A percentile compares a stretch with the other conserved stretches of the same genome.
These are phyloP conservation scores for Microbotryum intermedium DNA, from an alignment of 1,284 basidiomycete genomes.

Conservation along the genomic window DNA sequence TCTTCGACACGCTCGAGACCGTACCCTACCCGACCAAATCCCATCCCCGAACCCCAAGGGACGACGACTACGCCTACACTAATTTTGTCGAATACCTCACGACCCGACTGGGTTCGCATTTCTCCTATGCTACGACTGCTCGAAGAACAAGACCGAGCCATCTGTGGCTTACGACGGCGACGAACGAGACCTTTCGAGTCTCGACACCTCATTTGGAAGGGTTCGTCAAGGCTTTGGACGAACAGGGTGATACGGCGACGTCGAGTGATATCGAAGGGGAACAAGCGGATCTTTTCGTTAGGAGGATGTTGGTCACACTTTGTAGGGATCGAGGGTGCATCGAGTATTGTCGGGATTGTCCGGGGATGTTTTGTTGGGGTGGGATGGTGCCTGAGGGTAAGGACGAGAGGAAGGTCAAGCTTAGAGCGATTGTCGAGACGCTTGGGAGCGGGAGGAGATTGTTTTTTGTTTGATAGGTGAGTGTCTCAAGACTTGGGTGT, in stretches of 20 bases:
- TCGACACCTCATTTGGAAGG: conserved; percentile 4
- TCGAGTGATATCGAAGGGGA: too few relatives aligned
- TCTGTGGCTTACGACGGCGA: conserved; percentile 18
- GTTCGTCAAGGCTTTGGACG: conserved; percentile 1
- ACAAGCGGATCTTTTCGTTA: too few relatives aligned
- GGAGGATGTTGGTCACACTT: conserved; percentile 6
- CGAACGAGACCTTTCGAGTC: conserved; percentile 1
- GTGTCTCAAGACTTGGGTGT: too few relatives aligned
- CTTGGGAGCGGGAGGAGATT: conserved; percentile 15
- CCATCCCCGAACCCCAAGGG: conserved; percentile 9
- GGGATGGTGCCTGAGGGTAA: conserved; percentile 3
- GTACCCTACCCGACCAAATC: conserved; percentile 6
- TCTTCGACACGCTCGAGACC: conserved; percentile 12
- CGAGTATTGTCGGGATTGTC: conserved; percentile 6
- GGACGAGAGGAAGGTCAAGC: conserved; percentile 1
- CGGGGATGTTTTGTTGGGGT: conserved; percentile 12
- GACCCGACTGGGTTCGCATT: conserved; percentile 20
- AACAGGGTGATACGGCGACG: not conserved
- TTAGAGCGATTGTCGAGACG: conserved; percentile 6
- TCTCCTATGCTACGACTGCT: conserved; percentile 4
- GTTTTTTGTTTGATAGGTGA: conserved; percentile 16
- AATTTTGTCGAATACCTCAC: conserved; percentile 11
- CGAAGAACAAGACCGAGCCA: not conserved
- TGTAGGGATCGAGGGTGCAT: conserved; percentile 18
- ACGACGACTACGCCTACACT: not conserved